Base-by-base conservation (phyloP, 2,329 filamentous ascomycete species). In the Alternaria angustiovoidea region DNA sequence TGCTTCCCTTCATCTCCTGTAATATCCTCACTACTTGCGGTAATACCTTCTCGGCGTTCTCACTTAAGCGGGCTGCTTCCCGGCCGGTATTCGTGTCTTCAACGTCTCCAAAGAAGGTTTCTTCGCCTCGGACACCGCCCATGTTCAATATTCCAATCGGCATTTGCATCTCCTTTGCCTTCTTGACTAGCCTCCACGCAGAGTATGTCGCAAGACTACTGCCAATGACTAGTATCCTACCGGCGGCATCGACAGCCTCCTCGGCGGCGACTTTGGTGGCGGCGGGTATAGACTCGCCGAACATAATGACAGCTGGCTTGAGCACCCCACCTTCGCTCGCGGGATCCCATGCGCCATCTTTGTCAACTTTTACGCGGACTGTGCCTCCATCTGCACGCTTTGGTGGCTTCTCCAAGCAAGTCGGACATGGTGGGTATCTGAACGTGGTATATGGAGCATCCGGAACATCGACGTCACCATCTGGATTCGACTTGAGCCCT, bases 291-390 rank as follows among this genome's bases (percentile, higher is more conserved):
- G 88, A 94, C 79, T 98, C 95, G 16, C 95, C 95, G 76, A 98
- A 98, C 93, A 98, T 97, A 70, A 94, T 89, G 2, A 99, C 94
- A 1, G 92, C 92, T 4, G 95, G 95, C 75, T 98, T 98, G 56
- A 99, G 78, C 38, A 98, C 88, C 2, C 94, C 95, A 0, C 88
- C 92, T 20, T 65, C 64, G 20, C 67, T 71, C n/a, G 36, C 57
- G 2, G 61, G 58, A 39, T 68, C 67, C 92, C 90, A 96, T 0
- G 93, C 94, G 0, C 94, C 94, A 54, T 97, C 93, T 1, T 74
- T 69, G 71, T 97, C 94, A 12, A 91, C 86, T 63, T 91, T 83
- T 1, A 97, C 89, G 26, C 78, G 81, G 12, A 69, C 52, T 1
- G 36, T 52, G 14, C 18, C 85, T 83, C 61, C 74, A 87, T 68